Evolutionary conservation across 371 early-diverging fungal genomes (phyloP), one percentile per base, ranked within the genome.

Genomic region (Mortierella sp.): DNA sequence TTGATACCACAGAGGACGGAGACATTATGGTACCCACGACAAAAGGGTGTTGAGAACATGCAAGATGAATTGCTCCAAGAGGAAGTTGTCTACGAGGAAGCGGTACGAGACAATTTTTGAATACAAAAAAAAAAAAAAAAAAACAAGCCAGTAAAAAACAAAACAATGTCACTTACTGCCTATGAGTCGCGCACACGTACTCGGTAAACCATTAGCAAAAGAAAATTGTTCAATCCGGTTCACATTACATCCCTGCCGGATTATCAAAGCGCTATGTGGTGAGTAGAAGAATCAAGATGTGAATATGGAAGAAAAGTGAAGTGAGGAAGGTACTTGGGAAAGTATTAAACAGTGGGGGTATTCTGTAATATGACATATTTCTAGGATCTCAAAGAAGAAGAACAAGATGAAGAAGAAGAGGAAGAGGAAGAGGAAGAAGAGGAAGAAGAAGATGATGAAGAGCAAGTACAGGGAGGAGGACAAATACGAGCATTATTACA

Each of bases 11-110:
- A 74, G 52, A 52, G 68, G 24, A 79, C 70, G 11, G 75, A 71
- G 35, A 55, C 51, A 28, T 64, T 79, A 3, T 79, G 79, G 79
- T 79, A 79, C 52, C 79, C 79, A 16, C 43, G 64, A 26, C 68
- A 66, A 45, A 63, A 39, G 3, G 71, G 72, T 0, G 68, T 79
- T 35, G 79, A 70, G 35, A 64, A 74, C 20, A 74, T 79, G 79
- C 60, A 71, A 28, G 68, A 71, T 20, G 75, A 79, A 40, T 67
- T 79, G 22, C 45, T 62, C 0, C 67, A 37, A 18, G 79, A 79
- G 24, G 79, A 79, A 55, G 57, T 22, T 6, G 43, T 52, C 5
- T 70, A 71, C 28, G 47, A 40, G 11, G 14, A 59, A n/a, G 35
- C 37, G 62, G 79, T 78, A 70, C 30, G 11, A 20, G 18, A 35